These are phyloP conservation scores for Coemansia aciculifera DNA, from an alignment of 192 early-diverging fungal genomes.

Conservation along the genomic window DNA sequence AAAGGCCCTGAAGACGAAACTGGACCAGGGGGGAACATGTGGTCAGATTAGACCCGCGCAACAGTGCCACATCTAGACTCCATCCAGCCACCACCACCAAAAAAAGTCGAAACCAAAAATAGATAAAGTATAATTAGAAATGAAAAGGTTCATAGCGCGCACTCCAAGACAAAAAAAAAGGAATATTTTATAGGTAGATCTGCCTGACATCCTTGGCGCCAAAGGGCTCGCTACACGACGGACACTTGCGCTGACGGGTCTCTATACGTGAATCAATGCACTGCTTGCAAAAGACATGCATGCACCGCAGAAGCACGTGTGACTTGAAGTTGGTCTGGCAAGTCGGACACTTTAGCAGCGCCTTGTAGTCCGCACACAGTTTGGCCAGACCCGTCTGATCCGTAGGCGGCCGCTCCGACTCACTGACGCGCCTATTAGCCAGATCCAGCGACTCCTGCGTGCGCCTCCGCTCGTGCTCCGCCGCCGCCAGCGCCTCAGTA, in stretches of 20 bases:
- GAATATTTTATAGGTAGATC: conserved; percentile 54
- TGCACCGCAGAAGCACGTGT: conserved; percentile 80
- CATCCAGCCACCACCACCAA: no score
- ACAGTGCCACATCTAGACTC: no score
- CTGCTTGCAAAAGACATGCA: conserved; percentile 95
- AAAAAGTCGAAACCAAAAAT: no score
- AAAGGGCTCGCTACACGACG: conserved; percentile 86
- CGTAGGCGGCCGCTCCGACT: conserved; percentile 55
- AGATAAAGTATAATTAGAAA: no score
- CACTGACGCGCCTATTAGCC: conserved; percentile 62
- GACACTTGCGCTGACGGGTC: conserved; percentile 92
- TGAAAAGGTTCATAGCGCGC: no score
- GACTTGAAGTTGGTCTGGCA: conserved; percentile 86
- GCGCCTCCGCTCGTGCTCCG: conserved; percentile 59
- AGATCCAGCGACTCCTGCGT: conserved; percentile 69
- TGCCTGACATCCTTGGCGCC: conserved; percentile 76
- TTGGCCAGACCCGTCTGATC: conserved; percentile 54
- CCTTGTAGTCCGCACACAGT: conserved; percentile 61
- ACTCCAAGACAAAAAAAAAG: no score
- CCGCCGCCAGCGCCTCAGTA: conserved; percentile 59
- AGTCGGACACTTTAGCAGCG: conserved; percentile 87
- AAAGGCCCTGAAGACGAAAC: no score
- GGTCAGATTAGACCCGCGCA: no score
- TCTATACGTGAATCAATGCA: conserved; percentile 86
- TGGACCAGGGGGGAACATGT: no score